These are phyloP conservation scores for Tuber indicum DNA, from an alignment of 495 filamentous ascomycete genomes.

Conservation along the genomic window DNA sequence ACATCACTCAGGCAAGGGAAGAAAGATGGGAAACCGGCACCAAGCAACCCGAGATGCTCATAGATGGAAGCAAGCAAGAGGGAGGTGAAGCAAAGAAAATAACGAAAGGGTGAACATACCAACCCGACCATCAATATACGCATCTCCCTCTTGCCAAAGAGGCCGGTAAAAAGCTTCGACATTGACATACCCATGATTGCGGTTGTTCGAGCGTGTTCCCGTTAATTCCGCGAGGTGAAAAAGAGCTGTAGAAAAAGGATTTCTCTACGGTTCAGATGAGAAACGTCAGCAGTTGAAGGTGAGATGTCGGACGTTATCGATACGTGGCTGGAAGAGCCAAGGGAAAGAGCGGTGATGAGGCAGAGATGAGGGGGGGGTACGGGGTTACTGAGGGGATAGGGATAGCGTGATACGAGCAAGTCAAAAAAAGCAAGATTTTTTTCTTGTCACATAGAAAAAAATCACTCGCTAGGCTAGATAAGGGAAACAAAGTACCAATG, in stretches of 20 bases:
- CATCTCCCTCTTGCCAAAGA: slow-evolving; percentile 99
- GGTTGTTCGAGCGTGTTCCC: slow-evolving; percentile 26
- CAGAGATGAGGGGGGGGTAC: background rate
- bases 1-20: background rate
- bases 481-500: background rate
- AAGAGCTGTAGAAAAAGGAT: slow-evolving; percentile 15
- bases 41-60: background rate
- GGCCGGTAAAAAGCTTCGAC: slow-evolving; percentile 85
- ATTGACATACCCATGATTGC: slow-evolving; percentile 89
- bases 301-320: slow-evolving; percentile 20
- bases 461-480: background rate
- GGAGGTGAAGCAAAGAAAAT: slow-evolving; percentile 2
- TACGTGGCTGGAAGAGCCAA: slow-evolving; percentile 22
- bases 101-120: slow-evolving; percentile 28
- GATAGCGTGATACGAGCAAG: slow-evolving; percentile 17
- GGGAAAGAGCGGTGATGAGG: background rate
- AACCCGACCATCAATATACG: slow-evolving; percentile 99
- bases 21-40: background rate
- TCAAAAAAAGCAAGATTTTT: slow-evolving; percentile 31
- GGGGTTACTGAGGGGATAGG: slow-evolving; percentile 9
- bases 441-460: slow-evolving; percentile 11
- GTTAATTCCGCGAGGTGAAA: slow-evolving; percentile 31
- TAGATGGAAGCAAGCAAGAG: slow-evolving; percentile 4
- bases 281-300: slow-evolving; percentile 22
- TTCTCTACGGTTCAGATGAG: slow-evolving; percentile 18